Evolutionary conservation across 352 stramenopile species (phyloP).

Genomic region (Peronosclerospora sorghi): DNA sequence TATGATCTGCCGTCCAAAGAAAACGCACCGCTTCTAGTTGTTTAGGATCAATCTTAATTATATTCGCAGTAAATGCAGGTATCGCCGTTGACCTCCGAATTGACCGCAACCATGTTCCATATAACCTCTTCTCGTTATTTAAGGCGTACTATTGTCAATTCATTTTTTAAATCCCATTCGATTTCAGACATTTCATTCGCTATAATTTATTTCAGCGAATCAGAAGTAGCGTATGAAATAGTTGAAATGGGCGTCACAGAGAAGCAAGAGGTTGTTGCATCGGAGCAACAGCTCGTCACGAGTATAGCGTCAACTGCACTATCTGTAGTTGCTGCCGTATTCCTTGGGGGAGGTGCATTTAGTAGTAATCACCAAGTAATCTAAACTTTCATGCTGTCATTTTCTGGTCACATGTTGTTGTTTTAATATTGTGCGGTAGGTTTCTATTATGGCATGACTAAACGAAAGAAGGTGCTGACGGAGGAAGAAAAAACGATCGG

Average conservation of each 20-base stretch:
- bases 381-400: not conserved
- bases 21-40: conserved; percentile 39
- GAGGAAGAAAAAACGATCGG: conserved; percentile 24
- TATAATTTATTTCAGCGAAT: conserved; percentile 2
- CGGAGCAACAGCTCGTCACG: conserved; percentile 7
- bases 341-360: conserved; percentile 33
- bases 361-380: not conserved
- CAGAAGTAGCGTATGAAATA: not conserved
- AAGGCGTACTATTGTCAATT: too few species aligned
- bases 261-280: conserved; percentile 2
- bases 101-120: conserved; percentile 32
- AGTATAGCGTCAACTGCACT: conserved; percentile 20
- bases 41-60: conserved; percentile 39
- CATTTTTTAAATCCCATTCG: too few species aligned
- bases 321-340: conserved; percentile 23
- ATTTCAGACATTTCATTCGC: not conserved
- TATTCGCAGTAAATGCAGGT: conserved; percentile 31
- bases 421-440: conserved; percentile 25
- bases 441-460: conserved; percentile 50
- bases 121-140: conserved; percentile 37
- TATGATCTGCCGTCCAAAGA: conserved; percentile 22
- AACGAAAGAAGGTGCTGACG: conserved; percentile 25
- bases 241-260: conserved; percentile 6
- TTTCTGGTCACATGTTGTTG: conserved; percentile 5
- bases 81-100: conserved; percentile 38